Conservation (phyloP, 148 eudicot genomes). For the Rhododendron molle region DNA sequence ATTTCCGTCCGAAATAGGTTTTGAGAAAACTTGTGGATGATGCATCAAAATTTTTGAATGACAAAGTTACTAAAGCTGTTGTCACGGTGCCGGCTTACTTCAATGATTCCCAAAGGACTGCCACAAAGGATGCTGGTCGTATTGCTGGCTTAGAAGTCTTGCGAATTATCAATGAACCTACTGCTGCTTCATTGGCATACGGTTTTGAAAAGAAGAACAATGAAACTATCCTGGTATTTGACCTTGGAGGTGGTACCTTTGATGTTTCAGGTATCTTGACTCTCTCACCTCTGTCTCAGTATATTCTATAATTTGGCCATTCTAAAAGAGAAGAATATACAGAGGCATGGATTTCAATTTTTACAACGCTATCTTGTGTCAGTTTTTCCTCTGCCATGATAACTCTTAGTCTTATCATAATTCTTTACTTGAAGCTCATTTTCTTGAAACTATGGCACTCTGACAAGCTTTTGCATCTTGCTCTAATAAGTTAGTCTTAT, state of each 20-base stretch:
- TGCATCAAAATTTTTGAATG: slow-evolving; percentile 67
- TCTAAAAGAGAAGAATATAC: neutral
- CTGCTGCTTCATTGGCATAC: slow-evolving; percentile 74
- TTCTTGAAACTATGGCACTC: neutral
- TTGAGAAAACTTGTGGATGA: slow-evolving; percentile 77
- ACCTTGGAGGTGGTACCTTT: slow-evolving; percentile 79
- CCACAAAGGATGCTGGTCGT: slow-evolving; percentile 66
- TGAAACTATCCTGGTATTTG: slow-evolving; percentile 68
- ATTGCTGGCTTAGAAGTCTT: slow-evolving; percentile 74
- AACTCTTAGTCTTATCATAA: neutral
- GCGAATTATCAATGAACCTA: slow-evolving; percentile 71
- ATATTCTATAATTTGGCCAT: no score
- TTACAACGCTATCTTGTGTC: neutral
- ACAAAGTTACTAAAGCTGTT: slow-evolving; percentile 60
- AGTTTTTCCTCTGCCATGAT: neutral
- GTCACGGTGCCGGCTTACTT: slow-evolving; percentile 74
- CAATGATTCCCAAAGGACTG: slow-evolving; percentile 75
- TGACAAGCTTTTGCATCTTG: neutral
- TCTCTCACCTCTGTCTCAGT: neutral
- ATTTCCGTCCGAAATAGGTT: slow-evolving; percentile 29
- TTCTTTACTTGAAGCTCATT: neutral
- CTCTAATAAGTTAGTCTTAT: neutral
- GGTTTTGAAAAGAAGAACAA: slow-evolving; percentile 68
- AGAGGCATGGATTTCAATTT: neutral
- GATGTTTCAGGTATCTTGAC: slow-evolving; percentile 63